Conservation (phyloP, 208 protist genomes). For the Tritrichomonas foetus region DNA sequence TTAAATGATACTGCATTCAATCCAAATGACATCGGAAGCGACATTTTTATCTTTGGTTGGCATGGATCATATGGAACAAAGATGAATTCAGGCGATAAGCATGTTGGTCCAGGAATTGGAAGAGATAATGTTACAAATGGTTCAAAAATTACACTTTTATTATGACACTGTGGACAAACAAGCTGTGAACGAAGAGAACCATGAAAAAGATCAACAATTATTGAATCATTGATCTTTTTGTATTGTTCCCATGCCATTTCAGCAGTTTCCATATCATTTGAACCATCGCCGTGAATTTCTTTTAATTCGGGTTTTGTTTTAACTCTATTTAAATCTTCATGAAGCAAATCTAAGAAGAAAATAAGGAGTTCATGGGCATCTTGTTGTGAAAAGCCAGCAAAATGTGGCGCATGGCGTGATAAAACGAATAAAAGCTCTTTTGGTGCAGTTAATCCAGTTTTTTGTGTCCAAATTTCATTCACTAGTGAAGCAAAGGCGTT, state of each 20-base stretch:
- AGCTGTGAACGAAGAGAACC: slow-evolving; percentile 54
- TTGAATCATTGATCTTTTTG: slow-evolving; percentile 51
- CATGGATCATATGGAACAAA: slow-evolving; percentile 16
- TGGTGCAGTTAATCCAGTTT: neutral
- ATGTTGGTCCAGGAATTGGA: neutral
- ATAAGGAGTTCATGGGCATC: slow-evolving; percentile 59
- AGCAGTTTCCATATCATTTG: slow-evolving; percentile 47
- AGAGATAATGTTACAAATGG: slow-evolving; percentile 44
- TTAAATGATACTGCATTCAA: neutral
- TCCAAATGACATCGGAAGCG: too few species aligned
- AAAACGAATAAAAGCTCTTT: slow-evolving; percentile 21
- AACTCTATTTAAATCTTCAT: slow-evolving; percentile 74
- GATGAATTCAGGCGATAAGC: neutral
- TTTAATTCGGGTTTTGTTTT: slow-evolving; percentile 54
- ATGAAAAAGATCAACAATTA: slow-evolving; percentile 59
- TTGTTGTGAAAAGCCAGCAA: slow-evolving; percentile 48
- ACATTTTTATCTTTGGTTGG: neutral
- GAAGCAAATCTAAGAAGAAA: slow-evolving; percentile 71
- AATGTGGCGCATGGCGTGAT: neutral
- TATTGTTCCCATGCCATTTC: slow-evolving; percentile 49
- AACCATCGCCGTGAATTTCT: neutral
- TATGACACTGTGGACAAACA: slow-evolving; percentile 53
- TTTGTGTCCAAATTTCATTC: neutral
- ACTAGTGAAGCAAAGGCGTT: slow-evolving; percentile 43
- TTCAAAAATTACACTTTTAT: slow-evolving; percentile 58